Conservation (phyloP, 768 basidiomycete species). For the Lactifluus echinatus region DNA sequence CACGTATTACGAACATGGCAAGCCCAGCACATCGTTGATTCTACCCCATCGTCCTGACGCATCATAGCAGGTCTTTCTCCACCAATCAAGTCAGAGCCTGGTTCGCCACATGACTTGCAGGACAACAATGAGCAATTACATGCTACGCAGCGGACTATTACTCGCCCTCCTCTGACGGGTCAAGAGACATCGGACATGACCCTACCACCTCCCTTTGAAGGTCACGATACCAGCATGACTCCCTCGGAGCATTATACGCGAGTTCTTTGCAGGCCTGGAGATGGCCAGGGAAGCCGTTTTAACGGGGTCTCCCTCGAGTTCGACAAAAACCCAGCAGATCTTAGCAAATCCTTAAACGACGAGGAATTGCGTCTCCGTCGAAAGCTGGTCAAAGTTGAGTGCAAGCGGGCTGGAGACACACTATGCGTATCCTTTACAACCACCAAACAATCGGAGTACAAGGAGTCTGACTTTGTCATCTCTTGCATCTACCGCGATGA, state of each 20-base stretch:
- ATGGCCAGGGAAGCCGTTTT: conserved; percentile 30
- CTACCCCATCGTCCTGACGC: not conserved
- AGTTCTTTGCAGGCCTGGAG: conserved; percentile 21
- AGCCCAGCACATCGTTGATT: not conserved
- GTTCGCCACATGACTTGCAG: not conserved
- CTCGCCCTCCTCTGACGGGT: not conserved
- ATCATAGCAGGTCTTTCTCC: not conserved
- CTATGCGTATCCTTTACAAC: conserved; percentile 75
- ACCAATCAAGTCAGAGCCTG: not conserved
- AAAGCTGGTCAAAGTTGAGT: conserved; percentile 79
- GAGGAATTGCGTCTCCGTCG: conserved; percentile 64
- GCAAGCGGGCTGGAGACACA: conserved; percentile 64
- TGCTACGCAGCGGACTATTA: not conserved
- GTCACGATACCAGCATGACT: not conserved
- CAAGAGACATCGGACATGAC: not conserved
- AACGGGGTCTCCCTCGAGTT: conserved; percentile 53
- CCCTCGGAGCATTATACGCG: not conserved
- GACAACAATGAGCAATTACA: not conserved
- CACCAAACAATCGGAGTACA: conserved; percentile 65
- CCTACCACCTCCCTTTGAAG: not conserved
- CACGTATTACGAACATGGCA: conserved; percentile 48
- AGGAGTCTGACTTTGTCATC: conserved; percentile 71
- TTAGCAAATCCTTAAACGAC: conserved; percentile 51
- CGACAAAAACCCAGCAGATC: conserved; percentile 43
- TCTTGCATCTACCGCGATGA: conserved; percentile 91